Evolutionary conservation across 2,329 filamentous ascomycete species (phyloP), one percentile per base, ranked within the genome.

Genomic region (Neopestalotiopsis clavispora): DNA sequence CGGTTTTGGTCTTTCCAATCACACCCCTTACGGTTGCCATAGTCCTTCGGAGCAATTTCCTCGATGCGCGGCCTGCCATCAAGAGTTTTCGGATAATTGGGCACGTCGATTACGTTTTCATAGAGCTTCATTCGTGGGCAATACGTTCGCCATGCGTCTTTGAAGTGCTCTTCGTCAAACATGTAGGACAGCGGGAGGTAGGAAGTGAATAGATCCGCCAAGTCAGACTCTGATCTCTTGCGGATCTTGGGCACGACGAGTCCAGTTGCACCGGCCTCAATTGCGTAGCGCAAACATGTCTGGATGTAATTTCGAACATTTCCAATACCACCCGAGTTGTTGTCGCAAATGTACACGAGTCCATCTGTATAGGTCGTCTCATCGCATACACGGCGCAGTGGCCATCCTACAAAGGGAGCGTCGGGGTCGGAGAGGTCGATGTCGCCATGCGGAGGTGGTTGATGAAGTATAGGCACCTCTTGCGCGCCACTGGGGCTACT

Each of bases 281-380:
- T 80, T 20, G 80, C 83, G 70, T 86, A 86, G 23, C 84, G 82
- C 28, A 86, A 69, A 67, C 84, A 86, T 9, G 83, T 86, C 66
- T 86, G 78, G 59, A 86, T 84, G 73, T 84, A 86, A 72, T 84
- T 85, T 66, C 84, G 78, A 45, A 86, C 85, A 69, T 86, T 86
- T 23, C 84, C 84, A 62, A 86, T 82, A 32, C 84, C 84, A 2
- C 84, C 84, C 3, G 83, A 83, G 72, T 86, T 86, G 74, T 85
- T 85, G 74, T 84, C 84, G 77, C 84, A 86, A 23, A 83, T 75
- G 68, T 82, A 86, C 12, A 84, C 77, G 32, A 86, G 71, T 1
- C 83, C 83, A 0, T 81, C 78, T 0, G 78, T 78, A 79, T 80
- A 84, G 1, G 68, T 73, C 1, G 82, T 78, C 70, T 85, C 83